Evolutionary conservation across 2,329 filamentous ascomycete species (phyloP).

Genomic region (Claviceps capensis): DNA sequence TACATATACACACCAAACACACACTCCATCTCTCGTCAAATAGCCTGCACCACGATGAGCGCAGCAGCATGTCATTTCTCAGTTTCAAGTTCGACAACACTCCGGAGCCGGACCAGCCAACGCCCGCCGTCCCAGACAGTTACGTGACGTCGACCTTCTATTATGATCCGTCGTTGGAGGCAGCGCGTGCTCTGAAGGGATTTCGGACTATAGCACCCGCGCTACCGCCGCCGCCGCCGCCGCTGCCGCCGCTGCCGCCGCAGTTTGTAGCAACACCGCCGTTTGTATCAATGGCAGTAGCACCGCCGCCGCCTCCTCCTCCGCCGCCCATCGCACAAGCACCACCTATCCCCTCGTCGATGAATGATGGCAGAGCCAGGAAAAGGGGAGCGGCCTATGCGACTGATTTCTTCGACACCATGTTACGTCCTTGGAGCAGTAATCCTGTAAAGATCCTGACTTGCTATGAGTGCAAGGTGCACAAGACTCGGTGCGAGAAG

Average conservation of each 20-base stretch:
- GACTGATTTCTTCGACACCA: background rate
- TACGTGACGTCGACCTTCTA: background rate
- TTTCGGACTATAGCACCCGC: background rate
- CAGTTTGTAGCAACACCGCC: too few relatives aligned
- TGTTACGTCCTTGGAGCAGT: slow-evolving; percentile 2
- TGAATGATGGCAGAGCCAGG: background rate
- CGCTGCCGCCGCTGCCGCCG: too few relatives aligned
- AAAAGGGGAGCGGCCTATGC: background rate
- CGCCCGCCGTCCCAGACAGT: background rate
- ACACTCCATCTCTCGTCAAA: background rate
- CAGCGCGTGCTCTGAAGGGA: background rate
- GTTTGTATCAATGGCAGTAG: too few relatives aligned
- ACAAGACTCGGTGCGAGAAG: slow-evolving; percentile 5
- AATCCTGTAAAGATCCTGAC: slow-evolving; percentile 1
- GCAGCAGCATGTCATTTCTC: slow-evolving; percentile 5
- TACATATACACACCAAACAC: background rate
- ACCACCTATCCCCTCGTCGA: background rate
- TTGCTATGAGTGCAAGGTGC: slow-evolving; percentile 2
- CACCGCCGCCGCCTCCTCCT: too few relatives aligned
- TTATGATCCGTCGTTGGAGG: background rate
- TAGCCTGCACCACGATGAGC: slow-evolving; percentile 3
- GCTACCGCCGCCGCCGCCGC: too few relatives aligned
- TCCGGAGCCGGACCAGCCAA: background rate
- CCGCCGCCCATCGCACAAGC: too few relatives aligned
- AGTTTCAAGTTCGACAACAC: slow-evolving; percentile 5